Evolutionary conservation across 805 yeast genomes (phyloP).

Genomic region (Sungouiella thailandica): DNA sequence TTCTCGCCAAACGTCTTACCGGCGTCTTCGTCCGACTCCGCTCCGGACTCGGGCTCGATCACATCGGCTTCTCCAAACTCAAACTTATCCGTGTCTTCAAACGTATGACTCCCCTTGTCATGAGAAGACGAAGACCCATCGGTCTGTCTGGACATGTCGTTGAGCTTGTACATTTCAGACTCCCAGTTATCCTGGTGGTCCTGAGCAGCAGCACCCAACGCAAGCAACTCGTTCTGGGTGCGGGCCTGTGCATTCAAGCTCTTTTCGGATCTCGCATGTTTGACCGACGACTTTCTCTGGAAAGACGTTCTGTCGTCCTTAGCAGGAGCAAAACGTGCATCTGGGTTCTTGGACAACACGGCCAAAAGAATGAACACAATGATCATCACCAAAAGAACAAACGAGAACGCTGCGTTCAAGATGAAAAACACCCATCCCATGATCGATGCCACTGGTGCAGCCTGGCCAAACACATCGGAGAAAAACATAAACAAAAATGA

Average conservation of each 20-base stretch:
- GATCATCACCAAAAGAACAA: constrained; percentile 65
- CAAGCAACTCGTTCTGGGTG: constrained; percentile 14
- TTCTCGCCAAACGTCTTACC: constrained; percentile 9
- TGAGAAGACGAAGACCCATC: constrained; percentile 1
- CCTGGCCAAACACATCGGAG: constrained; percentile 78
- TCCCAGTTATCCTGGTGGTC: constrained; percentile 75
- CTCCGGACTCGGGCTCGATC: constrained; percentile 2
- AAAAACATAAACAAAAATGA: constrained; percentile 84
- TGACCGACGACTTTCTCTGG: constrained; percentile 45
- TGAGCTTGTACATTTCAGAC: constrained; percentile 51
- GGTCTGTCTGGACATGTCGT: constrained; percentile 18
- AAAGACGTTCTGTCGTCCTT: constrained; percentile 90
- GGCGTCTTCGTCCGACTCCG: background rate
- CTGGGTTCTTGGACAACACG: constrained; percentile 77
- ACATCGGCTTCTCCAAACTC: background rate
- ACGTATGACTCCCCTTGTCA: background rate
- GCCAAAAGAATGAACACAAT: constrained; percentile 62
- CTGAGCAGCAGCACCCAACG: constrained; percentile 18
- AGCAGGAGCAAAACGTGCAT: constrained; percentile 82
- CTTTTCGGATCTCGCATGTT: constrained; percentile 27
- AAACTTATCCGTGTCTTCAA: constrained; percentile 1
- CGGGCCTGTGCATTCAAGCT: constrained; percentile 6
- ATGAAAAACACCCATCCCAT: constrained; percentile 92
- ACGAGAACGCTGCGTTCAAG: constrained; percentile 82
- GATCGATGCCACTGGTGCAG: constrained; percentile 69